These are phyloP conservation scores for Vitis rotundifolia DNA, from an alignment of 164 flowering plant species.

Conservation along the genomic window DNA sequence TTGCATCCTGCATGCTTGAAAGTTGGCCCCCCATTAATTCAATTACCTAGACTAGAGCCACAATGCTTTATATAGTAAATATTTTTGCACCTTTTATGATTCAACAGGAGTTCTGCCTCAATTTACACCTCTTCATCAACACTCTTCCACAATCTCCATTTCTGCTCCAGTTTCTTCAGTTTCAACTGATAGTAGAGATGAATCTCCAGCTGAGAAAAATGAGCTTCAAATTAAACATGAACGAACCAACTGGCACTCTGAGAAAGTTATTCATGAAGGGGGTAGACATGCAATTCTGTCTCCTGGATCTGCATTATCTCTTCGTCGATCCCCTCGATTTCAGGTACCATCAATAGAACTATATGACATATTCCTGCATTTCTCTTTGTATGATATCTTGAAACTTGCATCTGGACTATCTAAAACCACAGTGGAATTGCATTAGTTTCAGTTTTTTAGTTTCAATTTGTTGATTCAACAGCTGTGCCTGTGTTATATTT, in stretches of 20 bases:
- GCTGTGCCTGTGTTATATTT: too few relatives aligned
- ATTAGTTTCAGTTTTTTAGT: too few relatives aligned
- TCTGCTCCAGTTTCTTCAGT: slow-evolving; percentile 60
- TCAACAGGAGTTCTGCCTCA: slow-evolving; percentile 40
- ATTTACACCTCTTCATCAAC: slow-evolving; percentile 37
- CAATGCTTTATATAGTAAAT: background rate
- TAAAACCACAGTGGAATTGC: too few relatives aligned
- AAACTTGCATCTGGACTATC: too few relatives aligned
- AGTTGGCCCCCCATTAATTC: background rate
- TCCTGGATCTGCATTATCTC: slow-evolving; percentile 50
- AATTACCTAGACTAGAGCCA: too few relatives aligned
- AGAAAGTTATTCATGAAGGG: slow-evolving; percentile 25
- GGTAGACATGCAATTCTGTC: slow-evolving; percentile 31
- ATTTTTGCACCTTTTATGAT: slow-evolving; percentile 8
- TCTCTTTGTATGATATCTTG: background rate
- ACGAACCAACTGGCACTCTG: slow-evolving; percentile 12
- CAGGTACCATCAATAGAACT: slow-evolving; percentile 20
- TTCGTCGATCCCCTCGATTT: slow-evolving; percentile 59
- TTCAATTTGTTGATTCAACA: too few relatives aligned
- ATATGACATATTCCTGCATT: background rate
- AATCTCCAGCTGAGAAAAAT: slow-evolving; percentile 30
- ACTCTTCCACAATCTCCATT: slow-evolving; percentile 35
- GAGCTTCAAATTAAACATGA: slow-evolving; percentile 17
- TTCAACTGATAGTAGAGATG: slow-evolving; percentile 42
- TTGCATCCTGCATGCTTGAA: slow-evolving; percentile 1